Percentiles rank a stretch among this genome's conserved stretches.
Evolutionary conservation across 306 rosid species (phyloP).

Genomic region (Hippophae gyantsensis): DNA sequence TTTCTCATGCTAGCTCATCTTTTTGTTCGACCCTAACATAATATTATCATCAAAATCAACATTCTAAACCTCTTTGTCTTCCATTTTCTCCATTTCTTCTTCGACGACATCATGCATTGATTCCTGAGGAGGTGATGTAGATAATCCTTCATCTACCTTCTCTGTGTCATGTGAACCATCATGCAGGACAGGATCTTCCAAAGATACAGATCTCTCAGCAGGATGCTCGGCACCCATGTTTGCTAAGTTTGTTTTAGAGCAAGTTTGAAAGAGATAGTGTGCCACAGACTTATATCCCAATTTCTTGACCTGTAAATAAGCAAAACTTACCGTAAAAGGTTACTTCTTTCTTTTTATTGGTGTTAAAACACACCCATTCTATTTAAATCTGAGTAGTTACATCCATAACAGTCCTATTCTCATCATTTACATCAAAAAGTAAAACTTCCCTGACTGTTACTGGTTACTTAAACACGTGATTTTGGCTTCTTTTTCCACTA

Average conservation of each 20-base stretch:
- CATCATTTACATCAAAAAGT: too few relatives aligned
- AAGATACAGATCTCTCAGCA: constrained; percentile 11
- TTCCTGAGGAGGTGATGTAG: neutral
- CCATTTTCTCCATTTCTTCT: constrained; percentile 5
- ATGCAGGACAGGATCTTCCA: neutral
- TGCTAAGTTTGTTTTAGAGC: neutral
- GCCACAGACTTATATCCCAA: constrained; percentile 48
- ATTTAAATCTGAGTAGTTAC: neutral
- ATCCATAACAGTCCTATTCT: too few relatives aligned
- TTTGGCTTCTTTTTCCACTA: too few relatives aligned
- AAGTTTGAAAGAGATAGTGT: constrained; percentile 40
- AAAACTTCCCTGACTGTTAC: too few relatives aligned
- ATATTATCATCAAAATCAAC: constrained; percentile 6
- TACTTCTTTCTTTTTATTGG: neutral
- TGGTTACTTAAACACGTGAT: too few relatives aligned
- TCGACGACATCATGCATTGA: neutral
- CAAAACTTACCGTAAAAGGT: constrained; percentile 1
- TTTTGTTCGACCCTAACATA: neutral
- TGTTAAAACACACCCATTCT: neutral
- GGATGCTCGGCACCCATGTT: constrained; percentile 12
- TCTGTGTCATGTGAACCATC: neutral
- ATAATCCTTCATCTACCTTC: neutral
- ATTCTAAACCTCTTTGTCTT: neutral
- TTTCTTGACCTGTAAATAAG: constrained; percentile 19
- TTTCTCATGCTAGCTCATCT: neutral